These are phyloP conservation scores for Pseudonitzschia pungens DNA, from an alignment of 108 stramenopile genomes.

Conservation along the genomic window DNA sequence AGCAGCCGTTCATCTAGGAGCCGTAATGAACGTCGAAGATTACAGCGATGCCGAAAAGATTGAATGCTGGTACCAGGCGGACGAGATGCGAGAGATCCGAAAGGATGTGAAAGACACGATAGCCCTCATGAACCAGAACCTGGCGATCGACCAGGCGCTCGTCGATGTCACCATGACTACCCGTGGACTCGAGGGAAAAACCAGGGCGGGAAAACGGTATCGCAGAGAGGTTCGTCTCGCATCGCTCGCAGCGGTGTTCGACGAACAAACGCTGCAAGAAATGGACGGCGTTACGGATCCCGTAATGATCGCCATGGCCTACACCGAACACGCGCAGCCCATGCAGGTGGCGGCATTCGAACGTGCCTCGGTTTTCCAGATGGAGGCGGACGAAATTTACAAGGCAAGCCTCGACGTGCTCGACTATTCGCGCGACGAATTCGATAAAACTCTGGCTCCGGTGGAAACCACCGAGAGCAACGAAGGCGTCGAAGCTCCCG, in stretches of 20 bases:
- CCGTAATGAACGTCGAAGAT: conserved; percentile 8
- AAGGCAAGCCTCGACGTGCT: not conserved
- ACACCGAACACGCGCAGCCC: not conserved
- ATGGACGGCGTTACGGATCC: conserved; percentile 13
- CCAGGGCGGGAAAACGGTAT: not conserved
- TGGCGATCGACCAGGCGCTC: not conserved
- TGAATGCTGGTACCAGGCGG: not conserved
- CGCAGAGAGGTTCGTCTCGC: not conserved
- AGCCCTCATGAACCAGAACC: not conserved
- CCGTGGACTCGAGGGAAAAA: conserved; percentile 9
- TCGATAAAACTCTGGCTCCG: not conserved
- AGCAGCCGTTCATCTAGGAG: conserved; percentile 1
- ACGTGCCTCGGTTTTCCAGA: not conserved
- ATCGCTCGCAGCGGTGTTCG: not conserved
- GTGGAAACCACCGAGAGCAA: not conserved
- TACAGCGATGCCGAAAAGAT: not conserved
- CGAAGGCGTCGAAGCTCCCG: not conserved
- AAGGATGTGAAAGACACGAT: conserved; percentile 7
- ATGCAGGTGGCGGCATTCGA: conserved; percentile 5
- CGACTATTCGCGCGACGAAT: not conserved
- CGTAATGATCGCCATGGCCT: conserved; percentile 8
- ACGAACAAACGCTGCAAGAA: conserved; percentile 13
- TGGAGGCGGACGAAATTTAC: not conserved
- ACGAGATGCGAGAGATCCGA: conserved; percentile 4
- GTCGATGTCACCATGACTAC: not conserved